Conservation (phyloP, 768 basidiomycete genomes). For the Neoboletus brunneissimus region DNA sequence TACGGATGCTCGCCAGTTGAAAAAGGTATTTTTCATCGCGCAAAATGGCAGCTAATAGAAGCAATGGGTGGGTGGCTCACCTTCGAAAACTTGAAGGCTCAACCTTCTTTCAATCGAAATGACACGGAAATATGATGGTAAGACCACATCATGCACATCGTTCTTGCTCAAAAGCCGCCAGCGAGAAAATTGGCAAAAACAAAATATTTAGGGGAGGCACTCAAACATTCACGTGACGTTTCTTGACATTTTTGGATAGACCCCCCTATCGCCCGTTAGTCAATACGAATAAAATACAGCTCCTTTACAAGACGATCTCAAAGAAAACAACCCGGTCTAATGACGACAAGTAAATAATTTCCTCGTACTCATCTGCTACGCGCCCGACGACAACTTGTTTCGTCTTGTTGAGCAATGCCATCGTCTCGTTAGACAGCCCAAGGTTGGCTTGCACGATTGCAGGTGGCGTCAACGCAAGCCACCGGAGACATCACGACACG, state of each 20-base stretch:
- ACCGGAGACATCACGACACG: constrained; percentile 20
- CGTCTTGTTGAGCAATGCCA: constrained; percentile 36
- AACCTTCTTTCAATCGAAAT: background rate
- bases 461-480: constrained; percentile 47
- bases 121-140: too few species aligned
- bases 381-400: constrained; percentile 39
- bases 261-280: too few species aligned
- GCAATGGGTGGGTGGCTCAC: constrained; percentile 3
- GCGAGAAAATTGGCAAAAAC: background rate
- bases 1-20: constrained; percentile 46
- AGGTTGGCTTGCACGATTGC: constrained; percentile 46
- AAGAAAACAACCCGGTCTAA: background rate
- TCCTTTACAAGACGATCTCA: background rate
- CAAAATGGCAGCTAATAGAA: background rate
- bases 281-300: too few species aligned
- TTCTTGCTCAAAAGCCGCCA: background rate
- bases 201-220: constrained; percentile 12
- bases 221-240: background rate
- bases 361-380: background rate
- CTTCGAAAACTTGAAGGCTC: background rate
- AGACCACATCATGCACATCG: background rate
- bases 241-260: background rate
- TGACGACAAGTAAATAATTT: background rate
- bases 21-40: constrained; percentile 53
- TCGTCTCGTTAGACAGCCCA: constrained; percentile 37